Base-by-base conservation (phyloP, 148 eudicot genomes). In the Rhododendron mucronatum region DNA sequence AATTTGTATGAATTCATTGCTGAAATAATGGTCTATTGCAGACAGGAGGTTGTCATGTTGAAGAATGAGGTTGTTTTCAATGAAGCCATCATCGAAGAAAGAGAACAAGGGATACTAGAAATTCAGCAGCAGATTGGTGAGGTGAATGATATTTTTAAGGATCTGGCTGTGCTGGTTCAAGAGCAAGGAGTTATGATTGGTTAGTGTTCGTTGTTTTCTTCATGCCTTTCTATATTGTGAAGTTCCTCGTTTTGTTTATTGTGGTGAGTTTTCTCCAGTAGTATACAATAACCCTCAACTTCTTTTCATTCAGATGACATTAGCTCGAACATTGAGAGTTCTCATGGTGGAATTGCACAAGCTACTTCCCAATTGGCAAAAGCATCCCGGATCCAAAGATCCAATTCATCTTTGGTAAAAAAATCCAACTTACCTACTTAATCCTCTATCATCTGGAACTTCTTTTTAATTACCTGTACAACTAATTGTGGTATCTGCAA, bases 61-160 rank as follows among this genome's bases (percentile, higher is more conserved):
- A 93, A 89, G 28, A 92, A 91, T 85, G 92, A 93, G 87, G 82
- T 92, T 50, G 83, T 86, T 67, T 89, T 91, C 45, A 91, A 92
- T 82, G 94, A 92, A 82, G 92, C 95, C 82, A 55, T 91, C 78
- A 93, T 93, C 77, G 94, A 93, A 86, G 95, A 93, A 89, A 90
- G 95, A 88, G 94, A 92, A 45, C 94, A 92, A 83, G 95, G 95
- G 12, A 93, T 93, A 73, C 85, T 86, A 87, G 94, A 93, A 86
- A 89, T 93, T 86, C 95, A 93, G 88, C 88, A 89, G 83, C 92
- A 93, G 87, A 93, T 92, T 73, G 90, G 92, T 57, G 92, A 93
- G 88, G 93, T 90, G 91, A 91, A 89, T 87, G 94, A 92, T 76
- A 93, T 93, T 30, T 93, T 93, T 79, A 93, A 88, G 81, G 95